Evolutionary conservation across 169 alveolate genomes (phyloP).

Genomic region (Sarcocystis neurona): DNA sequence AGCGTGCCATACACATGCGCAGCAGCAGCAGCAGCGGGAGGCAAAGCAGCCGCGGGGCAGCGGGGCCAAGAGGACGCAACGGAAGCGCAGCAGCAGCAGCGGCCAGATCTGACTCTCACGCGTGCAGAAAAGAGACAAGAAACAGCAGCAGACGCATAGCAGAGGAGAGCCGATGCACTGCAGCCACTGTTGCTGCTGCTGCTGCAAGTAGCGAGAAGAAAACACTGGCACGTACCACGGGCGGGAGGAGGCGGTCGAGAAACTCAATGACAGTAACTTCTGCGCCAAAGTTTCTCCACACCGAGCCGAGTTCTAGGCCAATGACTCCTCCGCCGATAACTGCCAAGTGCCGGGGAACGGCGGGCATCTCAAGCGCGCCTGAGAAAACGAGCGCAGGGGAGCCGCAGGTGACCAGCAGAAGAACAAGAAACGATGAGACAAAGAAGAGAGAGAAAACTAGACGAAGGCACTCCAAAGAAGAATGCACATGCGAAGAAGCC

Average conservation of each 20-base stretch:
- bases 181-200: too few species aligned
- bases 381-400: not conserved
- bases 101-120: too few species aligned
- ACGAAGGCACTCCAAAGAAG: too few species aligned
- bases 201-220: too few species aligned
- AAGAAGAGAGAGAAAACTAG: not conserved
- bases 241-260: conserved; percentile 67
- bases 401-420: not conserved
- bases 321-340: conserved; percentile 99
- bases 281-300: conserved; percentile 92
- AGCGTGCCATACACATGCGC: too few species aligned
- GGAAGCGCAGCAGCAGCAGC: too few species aligned
- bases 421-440: not conserved
- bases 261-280: conserved; percentile 85
- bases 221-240: conserved; percentile 34
- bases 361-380: conserved; percentile 65
- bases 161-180: too few species aligned
- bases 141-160: too few species aligned
- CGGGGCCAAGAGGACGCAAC: too few species aligned
- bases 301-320: conserved; percentile 97
- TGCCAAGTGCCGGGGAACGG: conserved; percentile 89
- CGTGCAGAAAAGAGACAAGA: too few species aligned
- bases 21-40: too few species aligned
- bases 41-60: too few species aligned
- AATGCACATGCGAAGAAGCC: not conserved